These are phyloP conservation scores for Claviceps sp. DNA, from an alignment of 2,329 filamentous ascomycete genomes.

Conservation along the genomic window DNA sequence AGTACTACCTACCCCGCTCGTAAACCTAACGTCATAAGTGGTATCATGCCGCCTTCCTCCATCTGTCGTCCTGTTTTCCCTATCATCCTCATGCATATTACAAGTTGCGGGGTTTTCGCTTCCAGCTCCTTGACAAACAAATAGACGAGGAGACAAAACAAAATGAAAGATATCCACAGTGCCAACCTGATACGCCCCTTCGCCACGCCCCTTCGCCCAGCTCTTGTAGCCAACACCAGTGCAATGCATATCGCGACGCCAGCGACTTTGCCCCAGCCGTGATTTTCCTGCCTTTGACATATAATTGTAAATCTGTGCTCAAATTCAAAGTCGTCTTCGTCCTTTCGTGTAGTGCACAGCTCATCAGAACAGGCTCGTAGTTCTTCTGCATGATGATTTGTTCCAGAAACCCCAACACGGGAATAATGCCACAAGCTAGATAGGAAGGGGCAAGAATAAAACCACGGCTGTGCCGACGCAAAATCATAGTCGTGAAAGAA, in stretches of 20 bases:
- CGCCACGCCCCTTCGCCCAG: constrained; percentile 10
- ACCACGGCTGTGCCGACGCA: constrained; percentile 12
- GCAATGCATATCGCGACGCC: constrained; percentile 7
- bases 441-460: neutral
- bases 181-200: constrained; percentile 11
- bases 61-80: constrained; percentile 11
- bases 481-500: neutral
- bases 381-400: constrained; percentile 6
- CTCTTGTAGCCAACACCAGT: constrained; percentile 7
- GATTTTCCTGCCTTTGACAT: constrained; percentile 2
- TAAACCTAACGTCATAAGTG: constrained; percentile 21
- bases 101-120: constrained; percentile 14
- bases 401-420: constrained; percentile 11
- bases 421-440: constrained; percentile 15
- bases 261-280: constrained; percentile 2
- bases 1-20: neutral
- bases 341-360: constrained; percentile 2
- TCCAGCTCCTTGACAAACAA: constrained; percentile 2
- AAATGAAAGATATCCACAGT: constrained; percentile 5
- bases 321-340: neutral
- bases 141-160: constrained; percentile 6
- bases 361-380: neutral
- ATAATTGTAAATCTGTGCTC: constrained; percentile 1
- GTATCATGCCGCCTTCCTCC: constrained; percentile 20
- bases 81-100: constrained; percentile 2